Base-by-base conservation (phyloP, 2,329 filamentous ascomycete genomes). In the Nigrospora osmanthi region DNA sequence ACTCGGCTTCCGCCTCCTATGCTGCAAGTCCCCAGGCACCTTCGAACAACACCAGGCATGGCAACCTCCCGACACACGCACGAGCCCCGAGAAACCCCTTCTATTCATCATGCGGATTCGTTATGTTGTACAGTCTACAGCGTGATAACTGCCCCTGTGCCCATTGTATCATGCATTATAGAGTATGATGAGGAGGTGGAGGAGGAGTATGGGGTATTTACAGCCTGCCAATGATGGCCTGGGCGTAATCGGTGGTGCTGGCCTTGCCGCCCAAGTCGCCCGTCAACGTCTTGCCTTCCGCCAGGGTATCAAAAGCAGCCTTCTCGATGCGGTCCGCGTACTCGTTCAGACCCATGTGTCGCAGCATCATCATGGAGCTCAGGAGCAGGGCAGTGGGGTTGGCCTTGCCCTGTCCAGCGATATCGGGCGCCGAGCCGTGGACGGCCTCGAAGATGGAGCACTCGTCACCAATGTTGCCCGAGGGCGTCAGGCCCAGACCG, bases 391-490 rank as follows among this genome's bases (percentile, higher is more conserved):
- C 93, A 50, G 93, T 97, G 52, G 93, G 93, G 81, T 98, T 98
- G 62, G 93, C 93, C 57, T 97, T 85, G 56, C 81, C 86, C 81
- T 96, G 89, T 69, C 91, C 91, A 54, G 89, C 89, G 66, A 97
- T 97, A 69, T 97, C 91, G 49, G 91, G 91, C 49, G 91, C 91
- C 54, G 89, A 95, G 59, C 91, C 91, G 78, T 98, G 93, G 61
- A 98, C 93, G 60, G 93, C 93, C 77, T 98, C 93, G 76, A 98
- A 98, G 76, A 97, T 96, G 67, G 89, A 95, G 85, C 89, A 97
- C 77, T 95, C 87, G 72, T 96, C 89, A 70, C 89, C 93, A 64
- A 96, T 97, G 81, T 98, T 98, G 63, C 91, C 93, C 35, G 91
- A 97, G 54, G 93, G 93, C 35, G 93, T 96, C 43, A 98, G 83